A percentile compares a stretch with the other conserved stretches of the same genome.
These are phyloP conservation scores for Diaporthe aspalathi DNA, from an alignment of 2,329 filamentous ascomycete genomes.

Conservation along the genomic window DNA sequence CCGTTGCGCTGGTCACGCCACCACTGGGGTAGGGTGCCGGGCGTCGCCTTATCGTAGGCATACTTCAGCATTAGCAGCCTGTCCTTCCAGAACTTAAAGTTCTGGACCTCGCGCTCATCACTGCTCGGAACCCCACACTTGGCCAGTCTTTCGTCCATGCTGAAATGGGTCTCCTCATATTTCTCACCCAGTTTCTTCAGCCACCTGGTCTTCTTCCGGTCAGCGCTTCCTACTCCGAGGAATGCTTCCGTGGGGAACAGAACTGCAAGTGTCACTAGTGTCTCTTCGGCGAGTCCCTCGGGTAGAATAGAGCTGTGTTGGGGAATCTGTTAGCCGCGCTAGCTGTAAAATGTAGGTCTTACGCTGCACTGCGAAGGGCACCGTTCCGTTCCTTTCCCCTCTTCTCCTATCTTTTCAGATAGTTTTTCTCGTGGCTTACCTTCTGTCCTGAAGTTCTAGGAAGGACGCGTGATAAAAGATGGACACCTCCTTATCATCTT, in stretches of 20 bases:
- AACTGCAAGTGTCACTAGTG: conserved; percentile 51
- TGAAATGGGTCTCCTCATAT: background rate
- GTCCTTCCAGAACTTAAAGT: conserved; percentile 56
- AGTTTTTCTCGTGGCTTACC: background rate
- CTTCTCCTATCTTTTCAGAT: background rate
- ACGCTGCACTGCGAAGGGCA: background rate
- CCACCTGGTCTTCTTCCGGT: background rate
- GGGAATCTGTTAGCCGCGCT: background rate
- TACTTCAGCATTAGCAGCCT: conserved; percentile 56
- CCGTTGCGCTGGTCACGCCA: conserved; percentile 56
- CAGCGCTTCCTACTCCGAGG: background rate
- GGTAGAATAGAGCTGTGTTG: conserved; percentile 45
- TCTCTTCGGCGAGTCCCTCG: conserved; percentile 49
- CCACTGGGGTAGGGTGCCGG: conserved; percentile 52
- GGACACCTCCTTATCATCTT: conserved; percentile 51
- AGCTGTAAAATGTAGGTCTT: background rate
- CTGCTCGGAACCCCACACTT: conserved; percentile 47
- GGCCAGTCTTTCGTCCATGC: conserved; percentile 45
- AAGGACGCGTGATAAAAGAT: conserved; percentile 57
- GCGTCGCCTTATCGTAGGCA: conserved; percentile 52
- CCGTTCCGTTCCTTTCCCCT: background rate
- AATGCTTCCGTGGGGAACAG: conserved; percentile 49
- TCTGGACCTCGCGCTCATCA: conserved; percentile 48
- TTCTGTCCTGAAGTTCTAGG: conserved; percentile 45
- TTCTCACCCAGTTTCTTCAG: conserved; percentile 16